phyloP scores from a whole-genome alignment of 2,329 filamentous ascomycete species.

The Hypoxylon sp. region DNA sequence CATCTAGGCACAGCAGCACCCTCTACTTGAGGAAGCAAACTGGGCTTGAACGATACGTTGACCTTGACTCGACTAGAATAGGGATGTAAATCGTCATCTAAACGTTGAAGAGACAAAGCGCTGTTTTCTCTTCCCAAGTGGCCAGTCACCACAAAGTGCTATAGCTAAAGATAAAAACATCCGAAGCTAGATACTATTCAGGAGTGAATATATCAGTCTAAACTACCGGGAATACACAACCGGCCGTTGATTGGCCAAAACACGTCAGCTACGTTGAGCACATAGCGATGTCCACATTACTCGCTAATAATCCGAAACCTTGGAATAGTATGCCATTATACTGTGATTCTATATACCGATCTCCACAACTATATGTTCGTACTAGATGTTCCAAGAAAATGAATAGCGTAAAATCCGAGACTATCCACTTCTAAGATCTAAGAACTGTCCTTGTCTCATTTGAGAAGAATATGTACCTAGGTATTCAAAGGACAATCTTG shows the following conservation, averaged over 20 bases:
- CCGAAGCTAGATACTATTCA: constrained; percentile 33
- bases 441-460: not conserved
- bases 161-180: constrained; percentile 13
- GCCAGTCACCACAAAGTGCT: constrained; percentile 11
- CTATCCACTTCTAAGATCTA: not conserved
- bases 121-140: not conserved
- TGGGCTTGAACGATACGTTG: not conserved
- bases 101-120: not conserved
- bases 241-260: constrained; percentile 15
- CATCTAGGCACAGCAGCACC: not conserved
- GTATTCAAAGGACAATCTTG: not conserved
- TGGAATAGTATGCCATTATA: not conserved
- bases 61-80: constrained; percentile 9
- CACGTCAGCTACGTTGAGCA: constrained; percentile 16
- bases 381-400: not conserved
- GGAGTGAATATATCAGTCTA: constrained; percentile 24
- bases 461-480: no score
- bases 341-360: not conserved
- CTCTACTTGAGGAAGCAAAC: not conserved
- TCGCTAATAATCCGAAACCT: not conserved
- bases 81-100: constrained; percentile 18
- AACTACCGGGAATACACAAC: constrained; percentile 6
- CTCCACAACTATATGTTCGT: not conserved
- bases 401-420: no score
- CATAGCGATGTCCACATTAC: constrained; percentile 13